Percentiles rank a stretch among this genome's conserved stretches.
phyloP scores from a whole-genome alignment of 1,139 yeast species.

The Geotrichum aggregatum region DNA sequence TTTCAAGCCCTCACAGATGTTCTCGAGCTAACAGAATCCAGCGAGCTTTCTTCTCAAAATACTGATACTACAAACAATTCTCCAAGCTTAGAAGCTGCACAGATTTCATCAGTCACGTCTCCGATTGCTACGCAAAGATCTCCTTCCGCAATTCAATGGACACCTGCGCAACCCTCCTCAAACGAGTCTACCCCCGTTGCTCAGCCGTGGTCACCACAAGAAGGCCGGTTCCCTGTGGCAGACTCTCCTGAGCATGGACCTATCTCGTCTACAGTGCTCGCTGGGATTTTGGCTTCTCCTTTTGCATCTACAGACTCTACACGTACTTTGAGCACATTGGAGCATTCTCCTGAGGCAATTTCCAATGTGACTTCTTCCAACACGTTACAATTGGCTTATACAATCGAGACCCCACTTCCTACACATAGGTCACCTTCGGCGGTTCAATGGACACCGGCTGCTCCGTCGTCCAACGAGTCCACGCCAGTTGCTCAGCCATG shows the following conservation, averaged over 20 bases:
- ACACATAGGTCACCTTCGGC: neutral
- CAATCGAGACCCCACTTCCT: neutral
- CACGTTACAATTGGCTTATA: too few relatives aligned
- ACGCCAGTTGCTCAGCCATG: conserved; percentile 6
- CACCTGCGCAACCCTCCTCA: conserved; percentile 8
- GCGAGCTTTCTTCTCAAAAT: neutral
- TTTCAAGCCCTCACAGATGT: neutral
- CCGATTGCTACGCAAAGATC: conserved; percentile 3
- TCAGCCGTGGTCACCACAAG: neutral
- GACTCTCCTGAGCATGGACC: neutral
- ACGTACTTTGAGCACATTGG: too few relatives aligned
- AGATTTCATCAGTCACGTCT: too few relatives aligned
- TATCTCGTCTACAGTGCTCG: too few relatives aligned
- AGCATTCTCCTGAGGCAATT: too few relatives aligned
- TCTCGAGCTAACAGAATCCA: neutral
- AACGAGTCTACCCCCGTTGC: conserved; percentile 3
- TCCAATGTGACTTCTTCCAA: too few relatives aligned
- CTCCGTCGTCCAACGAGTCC: conserved; percentile 7
- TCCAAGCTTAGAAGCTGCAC: too few relatives aligned
- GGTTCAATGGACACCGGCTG: conserved; percentile 3
- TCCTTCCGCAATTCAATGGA: conserved; percentile 12
- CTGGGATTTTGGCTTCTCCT: neutral
- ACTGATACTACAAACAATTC: too few relatives aligned
- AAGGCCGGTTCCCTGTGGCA: too few relatives aligned
- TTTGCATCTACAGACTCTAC: too few relatives aligned